Base-by-base conservation (phyloP, 1,284 basidiomycete genomes). In the Melampsora larici-populina region DNA sequence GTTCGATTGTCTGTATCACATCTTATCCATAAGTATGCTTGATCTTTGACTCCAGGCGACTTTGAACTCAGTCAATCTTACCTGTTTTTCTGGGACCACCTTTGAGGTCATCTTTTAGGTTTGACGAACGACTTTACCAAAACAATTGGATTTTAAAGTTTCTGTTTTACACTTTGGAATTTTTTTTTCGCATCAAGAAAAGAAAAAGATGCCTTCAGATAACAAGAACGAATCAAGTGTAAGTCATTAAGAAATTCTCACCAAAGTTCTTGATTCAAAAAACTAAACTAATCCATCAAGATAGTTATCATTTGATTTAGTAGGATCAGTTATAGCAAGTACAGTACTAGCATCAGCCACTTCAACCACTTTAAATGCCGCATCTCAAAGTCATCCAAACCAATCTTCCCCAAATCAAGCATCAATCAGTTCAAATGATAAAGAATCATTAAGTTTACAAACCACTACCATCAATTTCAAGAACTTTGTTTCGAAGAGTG, bases 71-170 rank as follows among this genome's bases (percentile, higher is more conserved):
- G 75, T 60, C 82, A 92, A 90, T 89, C 89, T 6, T 95, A 95
- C 85, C 87, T 94, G 24, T 94, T 92, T 87, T 94, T 96, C 87
- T 95, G 90, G 87, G 93, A 96, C 85, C 95, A 95, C 85, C 88
- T 97, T 70, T n/a, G n/a, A n/a, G n/a, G n/a, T n/a, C n/a, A n/a
- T n/a, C n/a, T n/a, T n/a, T n/a, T n/a, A n/a, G n/a, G n/a, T n/a
- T n/a, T n/a, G n/a, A n/a, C n/a, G n/a, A n/a, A n/a, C n/a, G n/a
- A n/a, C n/a, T n/a, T n/a, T n/a, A n/a, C n/a, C n/a, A n/a, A n/a
- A n/a, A n/a, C n/a, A n/a, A n/a, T n/a, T n/a, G n/a, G n/a, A n/a
- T n/a, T n/a, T n/a, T n/a, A n/a, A n/a, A n/a, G n/a, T n/a, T n/a
- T n/a, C n/a, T n/a, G n/a, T n/a, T n/a, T n/a, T n/a, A n/a, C n/a